These are phyloP conservation scores for Salvia miltiorrhiza DNA, from an alignment of 257 asterid species.

Conservation along the genomic window DNA sequence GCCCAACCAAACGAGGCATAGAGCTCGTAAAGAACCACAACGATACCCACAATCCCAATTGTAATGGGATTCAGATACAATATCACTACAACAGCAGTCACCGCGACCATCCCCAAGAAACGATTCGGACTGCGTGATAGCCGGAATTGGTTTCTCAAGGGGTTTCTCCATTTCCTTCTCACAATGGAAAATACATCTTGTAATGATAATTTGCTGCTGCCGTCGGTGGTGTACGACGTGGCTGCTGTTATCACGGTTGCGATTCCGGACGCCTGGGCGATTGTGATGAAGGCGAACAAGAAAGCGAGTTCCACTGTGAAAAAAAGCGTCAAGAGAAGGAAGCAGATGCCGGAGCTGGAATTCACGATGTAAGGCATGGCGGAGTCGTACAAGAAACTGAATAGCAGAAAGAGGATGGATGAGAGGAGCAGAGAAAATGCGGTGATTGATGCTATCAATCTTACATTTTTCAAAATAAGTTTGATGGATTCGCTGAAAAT, in stretches of 20 bases:
- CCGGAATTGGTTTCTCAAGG: constrained; percentile 17
- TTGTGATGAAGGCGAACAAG: neutral
- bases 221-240: constrained; percentile 17
- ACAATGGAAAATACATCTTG: constrained; percentile 17
- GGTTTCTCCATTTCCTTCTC: constrained; percentile 21
- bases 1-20: constrained; percentile 20
- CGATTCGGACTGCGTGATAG: neutral
- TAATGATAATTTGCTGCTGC: neutral
- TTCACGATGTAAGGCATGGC: neutral
- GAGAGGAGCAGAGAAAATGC: too few relatives aligned
- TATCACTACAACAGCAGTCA: neutral
- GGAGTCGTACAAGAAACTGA: too few relatives aligned
- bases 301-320: constrained; percentile 14
- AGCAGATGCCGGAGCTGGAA: too few relatives aligned
- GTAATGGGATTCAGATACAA: constrained; percentile 13
- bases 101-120: neutral
- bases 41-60: neutral
- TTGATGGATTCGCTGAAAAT: too few relatives aligned
- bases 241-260: constrained; percentile 29
- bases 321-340: neutral
- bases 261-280: constrained; percentile 21
- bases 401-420: too few relatives aligned
- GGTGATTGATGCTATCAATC: too few relatives aligned
- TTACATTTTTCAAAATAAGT: too few relatives aligned
- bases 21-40: constrained; percentile 17